These are phyloP conservation scores for Lepraria neglecta DNA, from an alignment of 495 filamentous ascomycete species.

Conservation along the genomic window DNA sequence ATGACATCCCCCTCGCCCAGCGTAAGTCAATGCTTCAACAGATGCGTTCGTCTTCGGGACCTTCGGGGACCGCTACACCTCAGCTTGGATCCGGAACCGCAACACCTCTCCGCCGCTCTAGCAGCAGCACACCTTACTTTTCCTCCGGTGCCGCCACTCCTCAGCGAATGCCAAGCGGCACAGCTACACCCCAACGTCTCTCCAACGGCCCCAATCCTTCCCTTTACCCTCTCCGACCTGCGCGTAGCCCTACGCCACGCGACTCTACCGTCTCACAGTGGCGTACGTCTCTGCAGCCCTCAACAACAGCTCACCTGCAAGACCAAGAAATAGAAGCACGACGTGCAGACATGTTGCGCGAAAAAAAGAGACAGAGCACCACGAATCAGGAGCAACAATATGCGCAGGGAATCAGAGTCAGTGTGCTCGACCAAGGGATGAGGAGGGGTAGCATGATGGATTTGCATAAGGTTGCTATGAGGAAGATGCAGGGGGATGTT, in stretches of 20 bases:
- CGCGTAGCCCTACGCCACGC: constrained; percentile 16
- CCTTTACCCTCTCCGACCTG: not conserved
- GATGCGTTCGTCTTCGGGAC: constrained; percentile 22
- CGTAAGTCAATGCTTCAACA: constrained; percentile 25
- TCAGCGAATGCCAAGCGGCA: constrained; percentile 2
- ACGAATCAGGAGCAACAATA: constrained; percentile 12
- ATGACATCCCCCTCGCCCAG: constrained; percentile 26
- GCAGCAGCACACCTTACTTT: not conserved
- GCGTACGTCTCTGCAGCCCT: constrained; percentile 27
- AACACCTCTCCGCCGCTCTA: constrained; percentile 17
- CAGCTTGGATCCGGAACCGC: not conserved
- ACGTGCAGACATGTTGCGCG: constrained; percentile 42
- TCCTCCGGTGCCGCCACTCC: constrained; percentile 8
- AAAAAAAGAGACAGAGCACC: constrained; percentile 29
- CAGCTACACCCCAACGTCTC: constrained; percentile 6
- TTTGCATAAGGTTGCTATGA: constrained; percentile 72
- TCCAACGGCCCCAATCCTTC: not conserved
- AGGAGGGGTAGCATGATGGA: constrained; percentile 67
- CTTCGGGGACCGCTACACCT: constrained; percentile 1
- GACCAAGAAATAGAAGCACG: constrained; percentile 31
- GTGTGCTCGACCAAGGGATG: constrained; percentile 67
- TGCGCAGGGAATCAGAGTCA: constrained; percentile 33
- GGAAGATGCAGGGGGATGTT: constrained; percentile 71
- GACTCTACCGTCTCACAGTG: constrained; percentile 26
- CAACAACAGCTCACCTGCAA: constrained; percentile 28